Conservation (phyloP, 495 filamentous ascomycete species). For the Lichina pygmaea region DNA sequence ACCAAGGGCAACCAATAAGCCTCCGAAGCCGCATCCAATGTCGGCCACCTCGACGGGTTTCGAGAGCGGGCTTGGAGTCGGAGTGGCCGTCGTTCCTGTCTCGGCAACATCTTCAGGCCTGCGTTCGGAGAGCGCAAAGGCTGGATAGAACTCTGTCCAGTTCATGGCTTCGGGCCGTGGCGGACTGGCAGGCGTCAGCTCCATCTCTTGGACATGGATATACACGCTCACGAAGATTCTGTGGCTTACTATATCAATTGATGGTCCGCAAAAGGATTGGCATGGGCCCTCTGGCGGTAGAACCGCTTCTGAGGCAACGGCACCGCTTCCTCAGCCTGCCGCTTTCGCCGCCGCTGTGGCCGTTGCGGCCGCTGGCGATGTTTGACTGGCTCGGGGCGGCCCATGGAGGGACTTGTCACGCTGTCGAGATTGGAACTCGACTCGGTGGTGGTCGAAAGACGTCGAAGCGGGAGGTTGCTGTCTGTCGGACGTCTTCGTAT, state of each 20-base stretch:
- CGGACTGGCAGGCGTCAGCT: constrained; percentile 27
- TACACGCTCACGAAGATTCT: not conserved
- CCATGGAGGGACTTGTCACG: too few species aligned
- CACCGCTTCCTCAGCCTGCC: constrained; percentile 8
- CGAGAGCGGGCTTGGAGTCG: constrained; percentile 17
- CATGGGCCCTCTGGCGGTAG: constrained; percentile 88
- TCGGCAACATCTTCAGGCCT: constrained; percentile 2
- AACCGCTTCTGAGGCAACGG: constrained; percentile 74
- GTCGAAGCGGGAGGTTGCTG: too few species aligned
- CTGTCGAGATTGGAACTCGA: too few species aligned
- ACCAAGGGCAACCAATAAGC: constrained; percentile 63
- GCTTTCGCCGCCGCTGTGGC: constrained; percentile 2
- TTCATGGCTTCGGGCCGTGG: constrained; percentile 60
- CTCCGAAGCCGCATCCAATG: constrained; percentile 91
- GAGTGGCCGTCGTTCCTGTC: constrained; percentile 5
- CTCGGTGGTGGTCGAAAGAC: too few species aligned
- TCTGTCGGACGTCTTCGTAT: too few species aligned
- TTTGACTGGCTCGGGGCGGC: too few species aligned
- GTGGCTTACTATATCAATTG: constrained; percentile 52
- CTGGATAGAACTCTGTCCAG: constrained; percentile 69
- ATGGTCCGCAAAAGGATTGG: constrained; percentile 94
- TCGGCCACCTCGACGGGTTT: constrained; percentile 77
- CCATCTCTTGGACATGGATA: not conserved
- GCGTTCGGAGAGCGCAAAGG: constrained; percentile 19
- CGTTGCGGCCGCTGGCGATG: too few species aligned